Evolutionary conservation across 164 flowering plant species (phyloP).

Genomic region (Stephania yunnanensis): DNA sequence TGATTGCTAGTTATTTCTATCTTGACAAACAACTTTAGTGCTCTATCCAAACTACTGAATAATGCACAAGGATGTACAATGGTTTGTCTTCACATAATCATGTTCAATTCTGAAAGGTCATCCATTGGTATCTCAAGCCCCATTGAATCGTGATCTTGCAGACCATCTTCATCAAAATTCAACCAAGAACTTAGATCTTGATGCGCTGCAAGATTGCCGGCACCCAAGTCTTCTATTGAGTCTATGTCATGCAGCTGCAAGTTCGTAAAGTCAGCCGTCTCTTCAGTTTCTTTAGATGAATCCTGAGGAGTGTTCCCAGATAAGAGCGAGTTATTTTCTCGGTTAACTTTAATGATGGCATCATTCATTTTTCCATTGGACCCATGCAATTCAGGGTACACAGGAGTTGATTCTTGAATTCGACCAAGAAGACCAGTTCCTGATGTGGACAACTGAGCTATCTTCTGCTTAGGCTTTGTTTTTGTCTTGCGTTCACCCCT

Average conservation of each 20-base stretch:
- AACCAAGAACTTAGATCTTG: conserved; percentile 51
- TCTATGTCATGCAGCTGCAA: conserved; percentile 41
- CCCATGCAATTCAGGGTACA: conserved; percentile 19
- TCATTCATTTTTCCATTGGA: conserved; percentile 21
- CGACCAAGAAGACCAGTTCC: conserved; percentile 38
- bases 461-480: conserved; percentile 72
- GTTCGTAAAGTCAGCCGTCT: conserved; percentile 33
- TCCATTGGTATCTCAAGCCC: conserved; percentile 78
- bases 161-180: conserved; percentile 44
- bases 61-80: conserved; percentile 32
- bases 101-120: conserved; percentile 53
- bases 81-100: conserved; percentile 33
- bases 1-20: conserved; percentile 24
- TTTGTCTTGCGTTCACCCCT: conserved; percentile 64
- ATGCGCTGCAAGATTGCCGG: conserved; percentile 30
- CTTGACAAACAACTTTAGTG: conserved; percentile 20
- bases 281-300: conserved; percentile 31
- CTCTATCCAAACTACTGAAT: conserved; percentile 23
- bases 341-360: conserved; percentile 19
- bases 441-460: conserved; percentile 48
- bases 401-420: conserved; percentile 26
- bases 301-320: conserved; percentile 19
- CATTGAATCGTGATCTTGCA: conserved; percentile 50
- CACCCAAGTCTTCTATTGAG: conserved; percentile 42
- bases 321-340: conserved; percentile 21